Evolutionary conservation across 257 asterid genomes (phyloP).

Genomic region (Solanum pimpinellifolium): DNA sequence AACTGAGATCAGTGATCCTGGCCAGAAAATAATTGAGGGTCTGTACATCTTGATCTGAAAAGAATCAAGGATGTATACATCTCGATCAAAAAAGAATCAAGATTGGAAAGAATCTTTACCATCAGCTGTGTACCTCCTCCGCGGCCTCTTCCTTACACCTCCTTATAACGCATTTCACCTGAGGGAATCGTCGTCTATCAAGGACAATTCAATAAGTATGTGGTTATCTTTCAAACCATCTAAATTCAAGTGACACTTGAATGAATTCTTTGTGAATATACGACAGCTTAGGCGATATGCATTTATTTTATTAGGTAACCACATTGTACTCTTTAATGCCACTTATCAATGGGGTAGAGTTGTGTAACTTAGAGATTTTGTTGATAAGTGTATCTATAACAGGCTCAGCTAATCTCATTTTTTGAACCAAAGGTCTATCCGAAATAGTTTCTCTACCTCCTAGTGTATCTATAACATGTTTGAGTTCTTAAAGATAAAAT

Average conservation of each 20-base stretch:
- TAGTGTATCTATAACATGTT: not conserved
- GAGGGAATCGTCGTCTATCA: not conserved
- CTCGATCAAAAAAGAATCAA: too few relatives aligned
- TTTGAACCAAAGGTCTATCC: not conserved
- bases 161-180: not conserved
- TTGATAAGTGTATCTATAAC: not conserved
- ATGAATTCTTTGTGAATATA: not conserved
- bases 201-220: not conserved
- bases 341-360: not conserved
- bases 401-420: not conserved
- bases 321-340: not conserved
- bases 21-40: not conserved
- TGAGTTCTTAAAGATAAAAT: not conserved
- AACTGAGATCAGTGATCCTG: slow-evolving; percentile 3
- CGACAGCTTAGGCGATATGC: not conserved
- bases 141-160: not conserved
- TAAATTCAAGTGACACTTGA: not conserved
- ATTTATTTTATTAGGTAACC: not conserved
- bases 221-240: not conserved
- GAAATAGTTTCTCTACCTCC: not conserved
- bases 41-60: not conserved
- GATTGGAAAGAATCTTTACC: not conserved
- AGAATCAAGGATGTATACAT: not conserved
- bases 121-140: not conserved
- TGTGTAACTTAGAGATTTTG: not conserved